phyloP scores from a whole-genome alignment of 2,329 filamentous ascomycete genomes.

The Colletotrichum brevisporum region DNA sequence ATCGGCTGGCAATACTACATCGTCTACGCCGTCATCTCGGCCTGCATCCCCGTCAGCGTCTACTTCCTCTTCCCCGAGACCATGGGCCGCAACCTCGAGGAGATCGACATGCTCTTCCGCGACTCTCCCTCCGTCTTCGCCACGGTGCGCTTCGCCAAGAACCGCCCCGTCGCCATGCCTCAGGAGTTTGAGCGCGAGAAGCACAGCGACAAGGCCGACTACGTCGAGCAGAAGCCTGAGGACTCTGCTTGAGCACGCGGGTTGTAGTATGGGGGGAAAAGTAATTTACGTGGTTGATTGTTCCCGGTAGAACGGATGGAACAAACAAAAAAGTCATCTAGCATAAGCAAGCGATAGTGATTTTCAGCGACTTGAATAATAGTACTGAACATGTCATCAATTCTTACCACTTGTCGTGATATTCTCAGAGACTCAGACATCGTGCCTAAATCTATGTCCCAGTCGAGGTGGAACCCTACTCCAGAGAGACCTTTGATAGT shows the following conservation, averaged over 20 bases:
- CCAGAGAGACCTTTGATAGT: too few species aligned
- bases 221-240: conserved; percentile 41
- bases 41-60: conserved; percentile 59
- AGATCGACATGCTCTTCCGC: conserved; percentile 60
- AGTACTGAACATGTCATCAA: conserved; percentile 8
- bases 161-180: conserved; percentile 49
- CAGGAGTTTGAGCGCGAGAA: conserved; percentile 47
- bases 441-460: too few species aligned
- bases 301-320: not conserved
- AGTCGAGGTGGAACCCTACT: not conserved
- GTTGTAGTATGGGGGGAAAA: not conserved
- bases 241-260: conserved; percentile 24
- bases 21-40: conserved; percentile 61
- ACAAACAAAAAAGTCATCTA: not conserved
- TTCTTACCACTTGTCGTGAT: not conserved
- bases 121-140: conserved; percentile 53
- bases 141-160: conserved; percentile 55
- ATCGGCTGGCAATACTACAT: conserved; percentile 68
- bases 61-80: conserved; percentile 64
- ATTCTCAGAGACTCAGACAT: not conserved
- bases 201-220: conserved; percentile 44
- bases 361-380: conserved; percentile 26
- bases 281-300: conserved; percentile 1
- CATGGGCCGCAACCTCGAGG: conserved; percentile 64
- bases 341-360: conserved; percentile 35